Evolutionary conservation across 345 rosid species (phyloP), one percentile per base, ranked within the genome.

Genomic region (Euphorbia pulcherrima): DNA sequence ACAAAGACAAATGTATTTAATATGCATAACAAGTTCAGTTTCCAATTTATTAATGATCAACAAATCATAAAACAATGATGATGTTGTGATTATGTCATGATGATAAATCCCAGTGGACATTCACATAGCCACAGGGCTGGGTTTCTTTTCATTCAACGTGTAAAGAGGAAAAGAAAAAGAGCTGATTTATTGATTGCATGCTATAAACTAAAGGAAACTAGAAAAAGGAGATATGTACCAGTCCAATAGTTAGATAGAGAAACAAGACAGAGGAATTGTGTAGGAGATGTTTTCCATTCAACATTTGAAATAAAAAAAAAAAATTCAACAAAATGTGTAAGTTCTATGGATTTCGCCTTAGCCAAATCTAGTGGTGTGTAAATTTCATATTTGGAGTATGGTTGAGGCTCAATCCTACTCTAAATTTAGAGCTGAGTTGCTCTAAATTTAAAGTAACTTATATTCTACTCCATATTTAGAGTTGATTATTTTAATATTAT

Each of bases 81-180:
- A 57, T 81, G 71, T 69, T 35, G 51, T 64, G 71, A 72, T 81
- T 75, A 75, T 77, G 74, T 75, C 77, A 75, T 59, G 77, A 58
- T 74, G 74, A 69, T 74, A 67, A 68, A 62, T 29, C 6, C 59
- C 8, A 7, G 54, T 55, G 27, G 4, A 23, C 5, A 59, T 23
- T 59, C n/a, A 61, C 13, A 54, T 28, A 64, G 39, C n/a, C n/a
- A n/a, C 40, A 50, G 37, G 37, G 37, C 4, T 33, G 37, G 37
- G 37, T 68, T 67, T 39, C 4, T 37, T 63, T 69, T 47, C 53
- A 50, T 60, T 58, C 28, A 44, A 41, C 63, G n/a, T 41, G 68
- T 54, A 55, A 62, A 69, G 68, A 60, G 57, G 9, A 28, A 60
- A 68, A 35, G 37, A 4, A 35, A 8, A 41, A 11, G 62, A 20